These are phyloP conservation scores for Orbilia brochopaga DNA, from an alignment of 2,329 filamentous ascomycete species.

Conservation along the genomic window DNA sequence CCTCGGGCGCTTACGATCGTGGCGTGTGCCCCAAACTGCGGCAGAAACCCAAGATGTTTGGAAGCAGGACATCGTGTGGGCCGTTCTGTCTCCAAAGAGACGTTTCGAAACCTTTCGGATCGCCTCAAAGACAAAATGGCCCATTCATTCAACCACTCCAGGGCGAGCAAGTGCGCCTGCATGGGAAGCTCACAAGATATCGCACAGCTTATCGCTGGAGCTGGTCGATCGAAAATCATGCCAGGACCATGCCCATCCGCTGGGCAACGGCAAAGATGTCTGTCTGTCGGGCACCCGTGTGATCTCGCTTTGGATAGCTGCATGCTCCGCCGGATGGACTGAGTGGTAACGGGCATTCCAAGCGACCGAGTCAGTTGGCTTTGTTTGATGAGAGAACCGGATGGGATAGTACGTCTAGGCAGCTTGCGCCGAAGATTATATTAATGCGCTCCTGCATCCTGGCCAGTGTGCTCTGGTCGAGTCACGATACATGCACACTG, in stretches of 20 bases:
- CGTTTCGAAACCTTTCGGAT: constrained; percentile 45
- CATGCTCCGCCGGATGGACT: constrained; percentile 17
- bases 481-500: not conserved
- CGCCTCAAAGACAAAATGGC: constrained; percentile 23
- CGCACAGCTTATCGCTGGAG: not conserved
- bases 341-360: constrained; percentile 12
- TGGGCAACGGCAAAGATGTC: constrained; percentile 1
- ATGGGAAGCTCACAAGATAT: not conserved
- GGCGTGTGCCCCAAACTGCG: constrained; percentile 37
- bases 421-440: constrained; percentile 33
- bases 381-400: constrained; percentile 13
- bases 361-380: constrained; percentile 30
- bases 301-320: constrained; percentile 17
- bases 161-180: not conserved
- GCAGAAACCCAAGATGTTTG: constrained; percentile 22
- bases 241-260: constrained; percentile 6
- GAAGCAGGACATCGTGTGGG: constrained; percentile 24
- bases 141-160: not conserved
- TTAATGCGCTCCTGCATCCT: not conserved
- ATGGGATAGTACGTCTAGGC: constrained; percentile 21
- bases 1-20: constrained; percentile 42
- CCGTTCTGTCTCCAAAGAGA: constrained; percentile 35
- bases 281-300: not conserved
- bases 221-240: not conserved
- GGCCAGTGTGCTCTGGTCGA: not conserved